Percentiles rank a stretch among this genome's conserved stretches.
Evolutionary conservation across 768 basidiomycete genomes (phyloP).

Genomic region (Phlebiopsis flavidoalba): DNA sequence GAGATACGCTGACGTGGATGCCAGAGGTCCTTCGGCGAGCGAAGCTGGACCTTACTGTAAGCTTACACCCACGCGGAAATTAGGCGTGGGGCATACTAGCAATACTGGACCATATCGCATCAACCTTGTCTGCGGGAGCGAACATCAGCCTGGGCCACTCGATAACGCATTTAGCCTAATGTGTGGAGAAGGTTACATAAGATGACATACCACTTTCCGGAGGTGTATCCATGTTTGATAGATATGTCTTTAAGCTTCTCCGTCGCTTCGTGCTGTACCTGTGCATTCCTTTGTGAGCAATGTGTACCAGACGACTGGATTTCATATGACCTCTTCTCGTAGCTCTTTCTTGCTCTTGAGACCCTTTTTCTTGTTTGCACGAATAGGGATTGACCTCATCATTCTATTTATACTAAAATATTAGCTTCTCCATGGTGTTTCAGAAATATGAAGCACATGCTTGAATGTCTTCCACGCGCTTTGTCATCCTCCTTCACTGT

Average conservation of each 20-base stretch:
- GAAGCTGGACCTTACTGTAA: constrained; percentile 39
- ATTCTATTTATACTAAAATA: constrained; percentile 34
- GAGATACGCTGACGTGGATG: constrained; percentile 47
- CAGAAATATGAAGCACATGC: constrained; percentile 23
- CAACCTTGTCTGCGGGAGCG: constrained; percentile 54
- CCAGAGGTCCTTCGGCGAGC: constrained; percentile 56
- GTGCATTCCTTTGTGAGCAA: neutral
- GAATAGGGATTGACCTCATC: constrained; percentile 60
- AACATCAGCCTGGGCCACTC: constrained; percentile 56
- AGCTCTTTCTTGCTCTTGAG: constrained; percentile 71
- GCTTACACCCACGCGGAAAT: neutral
- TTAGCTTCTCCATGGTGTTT: neutral
- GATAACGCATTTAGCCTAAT: neutral
- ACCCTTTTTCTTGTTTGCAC: constrained; percentile 69
- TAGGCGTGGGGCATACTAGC: constrained; percentile 41
- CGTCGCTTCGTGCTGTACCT: constrained; percentile 59
- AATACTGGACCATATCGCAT: constrained; percentile 55
- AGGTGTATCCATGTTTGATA: constrained; percentile 44
- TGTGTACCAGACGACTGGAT: neutral
- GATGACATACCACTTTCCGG: constrained; percentile 59
- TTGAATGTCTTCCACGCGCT: constrained; percentile 57
- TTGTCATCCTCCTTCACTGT: constrained; percentile 57
- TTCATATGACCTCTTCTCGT: constrained; percentile 49
- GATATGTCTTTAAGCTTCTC: constrained; percentile 57
- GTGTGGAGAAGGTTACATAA: neutral